Conservation (phyloP, 805 yeast genomes). For the Zygoascus flipseniorum region DNA sequence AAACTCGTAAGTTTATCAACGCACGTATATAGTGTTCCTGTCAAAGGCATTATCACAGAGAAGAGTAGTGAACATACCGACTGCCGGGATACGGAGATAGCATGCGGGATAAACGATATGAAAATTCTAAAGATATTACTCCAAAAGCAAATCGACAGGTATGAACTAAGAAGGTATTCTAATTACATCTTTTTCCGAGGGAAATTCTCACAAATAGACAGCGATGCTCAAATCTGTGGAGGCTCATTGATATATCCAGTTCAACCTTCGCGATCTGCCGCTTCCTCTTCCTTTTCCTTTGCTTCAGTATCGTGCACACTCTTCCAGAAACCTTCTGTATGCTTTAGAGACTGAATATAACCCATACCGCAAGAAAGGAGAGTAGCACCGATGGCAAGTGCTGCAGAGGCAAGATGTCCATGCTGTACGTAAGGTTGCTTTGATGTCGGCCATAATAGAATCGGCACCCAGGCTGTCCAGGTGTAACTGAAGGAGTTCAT, state of each 20-base stretch:
- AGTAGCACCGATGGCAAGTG: neutral
- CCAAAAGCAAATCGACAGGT: too few relatives aligned
- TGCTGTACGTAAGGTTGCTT: slow-evolving; percentile 5
- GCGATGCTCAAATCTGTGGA: neutral
- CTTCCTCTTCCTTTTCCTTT: neutral
- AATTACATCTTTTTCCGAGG: too few relatives aligned
- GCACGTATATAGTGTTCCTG: too few relatives aligned
- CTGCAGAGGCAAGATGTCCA: neutral
- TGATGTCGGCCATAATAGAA: slow-evolving; percentile 5
- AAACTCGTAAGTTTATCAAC: too few relatives aligned
- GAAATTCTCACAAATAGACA: too few relatives aligned
- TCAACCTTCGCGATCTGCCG: neutral
- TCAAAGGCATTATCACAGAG: too few relatives aligned
- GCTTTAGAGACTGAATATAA: neutral
- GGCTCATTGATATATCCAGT: neutral
- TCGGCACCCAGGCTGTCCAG: slow-evolving; percentile 8
- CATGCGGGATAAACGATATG: too few relatives aligned
- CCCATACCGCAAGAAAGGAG: neutral
- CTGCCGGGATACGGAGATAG: too few relatives aligned
- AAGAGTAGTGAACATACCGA: too few relatives aligned
- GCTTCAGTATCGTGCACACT: neutral
- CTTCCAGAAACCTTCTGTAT: neutral
- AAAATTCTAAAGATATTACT: too few relatives aligned
- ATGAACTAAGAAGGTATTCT: too few relatives aligned
- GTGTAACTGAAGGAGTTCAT: slow-evolving; percentile 9